phyloP scores from a whole-genome alignment of 2,329 filamentous ascomycete genomes.

The Lithohypha guttulata region DNA sequence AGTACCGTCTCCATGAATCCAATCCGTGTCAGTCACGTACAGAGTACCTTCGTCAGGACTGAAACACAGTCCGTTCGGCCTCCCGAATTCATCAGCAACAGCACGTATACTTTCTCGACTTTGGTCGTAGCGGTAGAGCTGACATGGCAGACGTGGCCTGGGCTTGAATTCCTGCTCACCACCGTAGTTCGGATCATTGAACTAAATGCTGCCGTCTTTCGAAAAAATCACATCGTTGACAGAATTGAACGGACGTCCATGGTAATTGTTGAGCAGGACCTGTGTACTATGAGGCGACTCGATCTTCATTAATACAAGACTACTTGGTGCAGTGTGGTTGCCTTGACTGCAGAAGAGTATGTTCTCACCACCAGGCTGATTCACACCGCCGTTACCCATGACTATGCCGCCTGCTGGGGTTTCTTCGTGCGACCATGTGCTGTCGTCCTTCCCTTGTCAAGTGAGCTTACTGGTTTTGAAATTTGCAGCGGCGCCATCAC shows the following conservation, averaged over 20 bases:
- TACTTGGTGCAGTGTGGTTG: not conserved
- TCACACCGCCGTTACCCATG: conserved; percentile 13
- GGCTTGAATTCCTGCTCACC: conserved; percentile 28
- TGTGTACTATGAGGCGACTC: conserved; percentile 30
- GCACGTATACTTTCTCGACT: conserved; percentile 24
- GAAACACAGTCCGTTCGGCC: conserved; percentile 35
- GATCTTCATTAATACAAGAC: conserved; percentile 24
- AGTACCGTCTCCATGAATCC: conserved; percentile 24
- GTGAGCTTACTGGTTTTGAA: conserved; percentile 14
- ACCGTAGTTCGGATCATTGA: conserved; percentile 31
- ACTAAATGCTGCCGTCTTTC: conserved; percentile 28
- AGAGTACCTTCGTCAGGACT: conserved; percentile 29
- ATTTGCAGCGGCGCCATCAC: conserved; percentile 22
- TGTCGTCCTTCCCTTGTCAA: not conserved
- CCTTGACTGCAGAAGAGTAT: conserved; percentile 9
- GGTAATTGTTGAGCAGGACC: conserved; percentile 1
- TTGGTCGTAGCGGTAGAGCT: conserved; percentile 30
- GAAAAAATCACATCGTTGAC: conserved; percentile 31
- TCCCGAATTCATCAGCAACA: conserved; percentile 30
- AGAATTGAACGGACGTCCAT: conserved; percentile 26
- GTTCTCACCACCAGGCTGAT: conserved; percentile 10
- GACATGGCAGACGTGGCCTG: conserved; percentile 25
- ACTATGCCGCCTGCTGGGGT: conserved; percentile 2
- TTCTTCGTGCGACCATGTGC: conserved; percentile 3
- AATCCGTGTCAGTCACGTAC: conserved; percentile 32